Conservation (phyloP, 2,329 filamentous ascomycete genomes). For the Cordyceps farinosa region DNA sequence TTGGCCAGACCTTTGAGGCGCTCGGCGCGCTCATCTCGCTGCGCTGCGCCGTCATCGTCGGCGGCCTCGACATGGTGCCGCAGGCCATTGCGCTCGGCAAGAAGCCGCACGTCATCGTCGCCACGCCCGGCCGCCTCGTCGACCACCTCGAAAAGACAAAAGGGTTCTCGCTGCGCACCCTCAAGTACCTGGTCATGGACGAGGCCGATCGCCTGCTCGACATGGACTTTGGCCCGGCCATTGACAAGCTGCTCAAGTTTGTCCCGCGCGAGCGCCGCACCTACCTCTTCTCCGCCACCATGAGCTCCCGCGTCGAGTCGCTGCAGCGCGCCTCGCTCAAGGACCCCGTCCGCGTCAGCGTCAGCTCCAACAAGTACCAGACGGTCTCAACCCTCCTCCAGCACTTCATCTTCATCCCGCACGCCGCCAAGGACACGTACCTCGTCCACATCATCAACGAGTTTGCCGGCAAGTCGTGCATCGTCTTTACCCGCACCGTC, state of each 20-base stretch:
- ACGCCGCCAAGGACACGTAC: constrained; percentile 85
- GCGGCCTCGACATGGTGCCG: constrained; percentile 92
- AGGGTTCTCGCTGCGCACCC: constrained; percentile 76
- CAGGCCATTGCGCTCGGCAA: constrained; percentile 91
- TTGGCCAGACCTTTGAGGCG: constrained; percentile 81
- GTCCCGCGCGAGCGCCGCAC: constrained; percentile 75
- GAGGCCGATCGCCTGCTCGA: constrained; percentile 91
- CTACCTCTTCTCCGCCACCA: constrained; percentile 90
- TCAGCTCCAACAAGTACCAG: constrained; percentile 81
- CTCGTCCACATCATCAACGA: constrained; percentile 84
- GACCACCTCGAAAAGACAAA: constrained; percentile 97
- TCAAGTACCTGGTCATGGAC: constrained; percentile 92
- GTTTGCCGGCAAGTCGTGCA: constrained; percentile 77
- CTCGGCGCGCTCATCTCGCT: constrained; percentile 86
- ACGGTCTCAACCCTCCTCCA: constrained; percentile 87
- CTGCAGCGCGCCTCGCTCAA: constrained; percentile 84
- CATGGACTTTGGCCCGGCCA: constrained; percentile 86
- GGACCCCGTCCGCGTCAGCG: constrained; percentile 78
- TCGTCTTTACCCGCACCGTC: constrained; percentile 90
- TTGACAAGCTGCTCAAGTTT: constrained; percentile 91
- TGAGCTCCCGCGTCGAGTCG: constrained; percentile 89
- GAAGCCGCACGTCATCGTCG: constrained; percentile 90
- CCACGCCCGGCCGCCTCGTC: constrained; percentile 81
- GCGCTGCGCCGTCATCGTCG: constrained; percentile 79
- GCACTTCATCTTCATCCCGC: constrained; percentile 80